These are phyloP conservation scores for Macadamia integrifolia DNA, from an alignment of 164 flowering plant genomes.

Conservation along the genomic window DNA sequence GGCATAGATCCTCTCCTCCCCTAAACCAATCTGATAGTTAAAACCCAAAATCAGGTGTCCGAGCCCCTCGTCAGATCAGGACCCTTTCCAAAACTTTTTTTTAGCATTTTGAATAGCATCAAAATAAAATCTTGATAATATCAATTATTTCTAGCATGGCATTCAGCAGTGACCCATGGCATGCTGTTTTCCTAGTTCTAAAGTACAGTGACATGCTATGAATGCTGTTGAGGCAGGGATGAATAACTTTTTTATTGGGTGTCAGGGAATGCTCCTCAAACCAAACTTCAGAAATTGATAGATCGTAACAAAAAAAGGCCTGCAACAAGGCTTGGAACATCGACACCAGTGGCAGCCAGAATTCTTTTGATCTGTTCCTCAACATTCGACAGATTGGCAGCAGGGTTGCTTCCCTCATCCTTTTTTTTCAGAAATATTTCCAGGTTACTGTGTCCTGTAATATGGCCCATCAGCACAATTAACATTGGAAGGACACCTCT, in stretches of 20 bases:
- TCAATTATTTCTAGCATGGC: neutral
- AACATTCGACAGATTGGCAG: conserved; percentile 73
- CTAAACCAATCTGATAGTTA: too few species aligned
- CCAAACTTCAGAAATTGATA: neutral
- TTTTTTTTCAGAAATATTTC: neutral
- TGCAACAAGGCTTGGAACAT: conserved; percentile 76
- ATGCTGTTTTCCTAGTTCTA: neutral
- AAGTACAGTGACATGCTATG: neutral
- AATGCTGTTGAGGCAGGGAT: neutral
- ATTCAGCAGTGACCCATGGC: neutral
- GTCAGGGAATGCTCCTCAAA: neutral
- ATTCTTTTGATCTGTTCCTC: conserved; percentile 88
- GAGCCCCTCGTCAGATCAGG: too few species aligned
- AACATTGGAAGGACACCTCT: neutral
- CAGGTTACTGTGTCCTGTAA: neutral
- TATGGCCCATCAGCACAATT: neutral
- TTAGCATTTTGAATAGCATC: too few species aligned
- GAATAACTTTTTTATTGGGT: neutral
- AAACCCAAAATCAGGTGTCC: too few species aligned
- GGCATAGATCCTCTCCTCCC: neutral
- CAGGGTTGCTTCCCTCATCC: conserved; percentile 29
- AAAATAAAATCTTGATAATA: neutral
- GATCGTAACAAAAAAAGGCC: conserved; percentile 32
- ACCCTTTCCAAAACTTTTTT: too few species aligned
- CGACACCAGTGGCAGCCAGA: conserved; percentile 82